Evolutionary conservation across 1,284 basidiomycete species (phyloP).

Genomic region (Pyrrhoderma lamaoense): DNA sequence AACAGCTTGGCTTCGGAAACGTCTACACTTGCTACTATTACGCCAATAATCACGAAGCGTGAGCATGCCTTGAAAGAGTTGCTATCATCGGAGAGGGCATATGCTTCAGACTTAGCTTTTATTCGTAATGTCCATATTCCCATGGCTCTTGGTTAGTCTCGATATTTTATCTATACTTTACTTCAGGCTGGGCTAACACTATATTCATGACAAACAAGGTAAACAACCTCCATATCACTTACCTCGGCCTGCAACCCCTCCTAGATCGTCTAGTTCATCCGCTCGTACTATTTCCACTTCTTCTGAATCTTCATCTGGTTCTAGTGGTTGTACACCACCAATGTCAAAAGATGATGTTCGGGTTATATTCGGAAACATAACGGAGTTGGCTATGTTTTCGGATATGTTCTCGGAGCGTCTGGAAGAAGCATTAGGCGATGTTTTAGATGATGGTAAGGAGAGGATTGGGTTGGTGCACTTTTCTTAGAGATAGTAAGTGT

Average conservation of each 20-base stretch:
- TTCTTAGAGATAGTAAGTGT: constrained; percentile 62
- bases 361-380: constrained; percentile 75
- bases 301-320: constrained; percentile 42
- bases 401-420: constrained; percentile 57
- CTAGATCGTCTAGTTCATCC: constrained; percentile 33
- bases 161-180: constrained; percentile 2
- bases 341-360: constrained; percentile 68
- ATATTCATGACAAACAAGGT: constrained; percentile 27
- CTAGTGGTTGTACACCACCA: constrained; percentile 36
- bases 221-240: constrained; percentile 36
- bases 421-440: constrained; percentile 48
- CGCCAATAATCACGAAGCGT: constrained; percentile 54
- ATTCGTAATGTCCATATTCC: constrained; percentile 82
- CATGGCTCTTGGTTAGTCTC: constrained; percentile 53
- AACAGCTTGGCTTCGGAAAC: constrained; percentile 11
- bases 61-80: constrained; percentile 81
- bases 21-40: constrained; percentile 18
- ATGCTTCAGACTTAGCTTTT: constrained; percentile 82
- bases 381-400: constrained; percentile 66
- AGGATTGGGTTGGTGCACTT: constrained; percentile 70
- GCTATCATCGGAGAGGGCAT: constrained; percentile 77
- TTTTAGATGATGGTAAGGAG: constrained; percentile 48
- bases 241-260: constrained; percentile 27
- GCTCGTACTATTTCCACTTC: constrained; percentile 48
- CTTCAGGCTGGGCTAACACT: neutral